Conservation (phyloP, 352 stramenopile genomes). For the Aphanomyces astaci region DNA sequence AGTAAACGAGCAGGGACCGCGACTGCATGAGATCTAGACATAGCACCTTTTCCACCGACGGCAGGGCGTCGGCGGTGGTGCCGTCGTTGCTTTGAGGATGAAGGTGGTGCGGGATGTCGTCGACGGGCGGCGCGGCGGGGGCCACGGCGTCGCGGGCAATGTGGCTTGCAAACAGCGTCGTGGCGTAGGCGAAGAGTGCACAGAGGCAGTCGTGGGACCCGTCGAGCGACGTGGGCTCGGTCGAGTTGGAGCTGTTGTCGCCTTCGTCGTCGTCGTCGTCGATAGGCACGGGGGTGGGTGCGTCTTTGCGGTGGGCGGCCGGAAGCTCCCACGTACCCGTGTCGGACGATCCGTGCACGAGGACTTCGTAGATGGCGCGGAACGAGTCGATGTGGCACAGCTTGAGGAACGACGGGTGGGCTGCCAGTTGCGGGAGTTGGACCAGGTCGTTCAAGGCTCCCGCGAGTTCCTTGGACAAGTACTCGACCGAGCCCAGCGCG, state of each 20-base stretch:
- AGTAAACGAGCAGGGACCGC: slow-evolving; percentile 64
- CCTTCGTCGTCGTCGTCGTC: not conserved
- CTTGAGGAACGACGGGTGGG: slow-evolving; percentile 8
- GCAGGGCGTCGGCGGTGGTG: not conserved
- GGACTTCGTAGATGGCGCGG: not conserved
- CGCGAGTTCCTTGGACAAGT: slow-evolving; percentile 15
- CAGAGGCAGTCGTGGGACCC: not conserved
- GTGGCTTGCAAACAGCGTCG: not conserved
- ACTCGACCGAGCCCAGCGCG: slow-evolving; percentile 4
- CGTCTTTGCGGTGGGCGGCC: not conserved
- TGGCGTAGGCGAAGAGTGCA: not conserved
- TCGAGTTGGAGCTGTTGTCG: not conserved
- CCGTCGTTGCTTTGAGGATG: not conserved
- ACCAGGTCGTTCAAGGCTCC: slow-evolving; percentile 4
- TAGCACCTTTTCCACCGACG: slow-evolving; percentile 12
- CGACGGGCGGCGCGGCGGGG: not conserved
- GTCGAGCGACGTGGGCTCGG: not conserved
- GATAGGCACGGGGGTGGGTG: not conserved
- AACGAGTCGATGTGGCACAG: not conserved
- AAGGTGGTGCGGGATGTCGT: not conserved
- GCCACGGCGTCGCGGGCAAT: not conserved
- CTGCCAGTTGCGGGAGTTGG: slow-evolving; percentile 6
- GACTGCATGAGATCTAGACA: slow-evolving; percentile 45
- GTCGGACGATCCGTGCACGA: not conserved
- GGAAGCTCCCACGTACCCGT: not conserved